These are phyloP conservation scores for Daldinia sp. DNA, from an alignment of 2,329 filamentous ascomycete genomes.

Conservation along the genomic window DNA sequence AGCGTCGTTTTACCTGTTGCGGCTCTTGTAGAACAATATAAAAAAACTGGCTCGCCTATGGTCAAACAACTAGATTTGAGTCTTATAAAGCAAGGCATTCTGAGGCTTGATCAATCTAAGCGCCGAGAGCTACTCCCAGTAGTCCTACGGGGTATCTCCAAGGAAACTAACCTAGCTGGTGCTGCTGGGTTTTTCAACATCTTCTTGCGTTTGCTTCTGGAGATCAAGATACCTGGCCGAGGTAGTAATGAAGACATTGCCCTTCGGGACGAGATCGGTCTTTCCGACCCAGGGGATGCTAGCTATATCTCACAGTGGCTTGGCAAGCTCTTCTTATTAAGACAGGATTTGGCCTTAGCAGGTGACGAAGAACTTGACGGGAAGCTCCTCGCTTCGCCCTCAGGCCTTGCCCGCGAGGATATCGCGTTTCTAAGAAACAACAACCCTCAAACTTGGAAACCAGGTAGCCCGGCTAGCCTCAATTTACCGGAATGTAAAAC, in stretches of 20 bases:
- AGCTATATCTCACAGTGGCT: conserved; percentile 78
- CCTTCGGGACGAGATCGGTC: conserved; percentile 70
- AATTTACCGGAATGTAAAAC: conserved; percentile 76
- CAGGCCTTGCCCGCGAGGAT: conserved; percentile 71
- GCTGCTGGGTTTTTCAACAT: conserved; percentile 79
- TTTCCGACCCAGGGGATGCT: conserved; percentile 74
- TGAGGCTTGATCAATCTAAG: conserved; percentile 62
- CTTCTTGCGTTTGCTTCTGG: conserved; percentile 77
- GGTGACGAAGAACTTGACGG: conserved; percentile 40
- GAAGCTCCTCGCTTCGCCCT: conserved; percentile 47
- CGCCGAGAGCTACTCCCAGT: conserved; percentile 77
- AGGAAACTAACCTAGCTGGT: conserved; percentile 60
- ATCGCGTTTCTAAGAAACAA: conserved; percentile 73
- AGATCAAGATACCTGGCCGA: conserved; percentile 75
- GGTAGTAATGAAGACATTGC: conserved; percentile 80
- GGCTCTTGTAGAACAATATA: conserved; percentile 89
- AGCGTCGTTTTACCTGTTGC: conserved; percentile 82
- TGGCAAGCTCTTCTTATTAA: conserved; percentile 77
- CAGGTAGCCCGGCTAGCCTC: conserved; percentile 65
- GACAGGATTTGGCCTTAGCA: conserved; percentile 52
- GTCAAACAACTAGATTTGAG: conserved; percentile 88
- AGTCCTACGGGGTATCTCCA: conserved; percentile 71
- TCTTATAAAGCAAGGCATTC: conserved; percentile 84
- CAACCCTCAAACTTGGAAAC: conserved; percentile 75
- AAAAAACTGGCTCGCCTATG: conserved; percentile 74